Conservation (phyloP, 208 protist species). For the Leishmania turanica region DNA sequence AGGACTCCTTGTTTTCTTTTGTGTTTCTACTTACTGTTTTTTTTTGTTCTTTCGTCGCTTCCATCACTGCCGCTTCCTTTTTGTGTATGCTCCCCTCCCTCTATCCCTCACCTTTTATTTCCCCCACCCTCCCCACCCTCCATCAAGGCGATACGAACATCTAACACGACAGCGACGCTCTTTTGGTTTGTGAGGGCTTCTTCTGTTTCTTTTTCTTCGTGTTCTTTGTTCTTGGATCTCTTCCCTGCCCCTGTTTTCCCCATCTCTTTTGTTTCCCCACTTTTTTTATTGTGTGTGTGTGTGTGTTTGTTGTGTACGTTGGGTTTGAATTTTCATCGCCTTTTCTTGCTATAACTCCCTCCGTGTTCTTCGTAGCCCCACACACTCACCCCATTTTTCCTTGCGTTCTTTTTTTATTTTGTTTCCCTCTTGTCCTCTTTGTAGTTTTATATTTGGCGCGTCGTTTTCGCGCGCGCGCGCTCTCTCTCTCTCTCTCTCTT, state of each 20-base stretch:
- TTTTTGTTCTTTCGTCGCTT: neutral
- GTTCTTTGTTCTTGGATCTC: neutral
- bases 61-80: neutral
- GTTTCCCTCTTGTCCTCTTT: neutral
- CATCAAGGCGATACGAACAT: neutral
- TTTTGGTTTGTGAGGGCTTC: neutral
- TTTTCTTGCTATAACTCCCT: slow-evolving; percentile 4
- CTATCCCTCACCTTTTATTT: neutral
- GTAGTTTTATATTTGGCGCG: neutral
- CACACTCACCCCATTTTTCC: neutral
- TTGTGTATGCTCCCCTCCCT: neutral
- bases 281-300: no score
- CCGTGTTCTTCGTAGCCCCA: neutral
- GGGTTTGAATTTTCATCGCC: neutral
- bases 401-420: neutral
- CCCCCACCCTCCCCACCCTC: no score
- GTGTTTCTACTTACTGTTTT: slow-evolving; percentile 10
- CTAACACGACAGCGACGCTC: neutral
- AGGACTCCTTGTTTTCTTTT: slow-evolving; percentile 5
- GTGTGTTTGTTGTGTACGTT: no score
- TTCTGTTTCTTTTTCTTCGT: neutral
- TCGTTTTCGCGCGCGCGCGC: neutral
- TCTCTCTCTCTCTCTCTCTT: neutral
- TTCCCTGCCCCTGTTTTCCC: neutral
- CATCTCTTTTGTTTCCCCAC: neutral